Percentiles rank a stretch among this genome's conserved stretches.
Conservation (phyloP, 345 rosid genomes). For the Melaleuca alternifolia region DNA sequence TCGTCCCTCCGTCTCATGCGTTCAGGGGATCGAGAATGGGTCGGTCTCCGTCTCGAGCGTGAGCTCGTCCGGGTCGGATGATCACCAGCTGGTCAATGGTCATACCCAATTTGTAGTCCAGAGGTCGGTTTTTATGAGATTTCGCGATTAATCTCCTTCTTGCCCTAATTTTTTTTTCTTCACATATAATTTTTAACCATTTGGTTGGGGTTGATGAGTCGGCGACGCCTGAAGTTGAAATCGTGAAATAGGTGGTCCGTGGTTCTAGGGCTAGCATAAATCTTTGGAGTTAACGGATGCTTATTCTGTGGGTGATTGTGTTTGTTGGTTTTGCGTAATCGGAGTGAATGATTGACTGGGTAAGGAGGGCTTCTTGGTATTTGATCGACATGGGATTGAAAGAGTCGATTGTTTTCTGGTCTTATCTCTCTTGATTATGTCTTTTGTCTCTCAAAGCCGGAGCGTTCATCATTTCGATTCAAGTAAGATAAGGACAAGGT, state of each 20-base stretch:
- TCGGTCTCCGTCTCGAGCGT: slow-evolving; percentile 65
- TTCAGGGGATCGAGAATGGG: slow-evolving; percentile 38
- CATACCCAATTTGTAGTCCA: slow-evolving; percentile 26
- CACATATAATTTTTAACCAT: not conserved
- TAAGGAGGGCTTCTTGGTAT: not conserved
- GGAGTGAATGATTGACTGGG: not conserved
- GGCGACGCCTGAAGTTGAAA: not conserved
- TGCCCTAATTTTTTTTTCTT: not conserved
- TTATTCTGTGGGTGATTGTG: not conserved
- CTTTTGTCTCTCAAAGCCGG: not conserved
- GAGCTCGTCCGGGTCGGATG: slow-evolving; percentile 83
- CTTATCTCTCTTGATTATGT: not conserved
- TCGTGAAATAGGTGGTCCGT: not conserved
- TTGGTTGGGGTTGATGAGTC: not conserved
- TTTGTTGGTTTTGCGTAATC: not conserved
- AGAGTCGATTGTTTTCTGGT: not conserved
- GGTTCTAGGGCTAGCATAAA: not conserved
- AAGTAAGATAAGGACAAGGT: not conserved
- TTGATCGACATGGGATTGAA: not conserved
- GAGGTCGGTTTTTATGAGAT: slow-evolving; percentile 31
- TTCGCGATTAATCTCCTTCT: not conserved
- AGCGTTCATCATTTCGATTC: not conserved
- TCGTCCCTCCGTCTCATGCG: slow-evolving; percentile 31
- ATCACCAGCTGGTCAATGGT: slow-evolving; percentile 28
- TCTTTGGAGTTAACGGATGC: not conserved